These are phyloP conservation scores for Coniferiporia weirii DNA, from an alignment of 1,284 basidiomycete genomes.

Conservation along the genomic window DNA sequence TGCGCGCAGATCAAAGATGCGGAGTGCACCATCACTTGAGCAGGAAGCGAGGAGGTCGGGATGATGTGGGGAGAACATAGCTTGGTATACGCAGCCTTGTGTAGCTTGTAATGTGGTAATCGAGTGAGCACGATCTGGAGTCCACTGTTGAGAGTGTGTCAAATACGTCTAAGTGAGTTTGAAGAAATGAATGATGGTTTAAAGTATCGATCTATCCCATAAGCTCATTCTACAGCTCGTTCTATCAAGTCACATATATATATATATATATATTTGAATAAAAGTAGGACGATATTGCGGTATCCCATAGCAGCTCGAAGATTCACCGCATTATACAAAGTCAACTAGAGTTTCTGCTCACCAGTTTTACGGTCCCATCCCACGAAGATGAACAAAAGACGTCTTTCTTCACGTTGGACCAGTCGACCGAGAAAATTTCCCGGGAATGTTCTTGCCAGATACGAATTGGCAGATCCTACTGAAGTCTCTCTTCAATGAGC, in stretches of 20 bases:
- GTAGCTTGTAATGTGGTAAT: slow-evolving; percentile 80
- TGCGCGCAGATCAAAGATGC: slow-evolving; percentile 74
- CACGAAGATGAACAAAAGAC: slow-evolving; percentile 86
- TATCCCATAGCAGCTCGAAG: not conserved
- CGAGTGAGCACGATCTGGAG: slow-evolving; percentile 73
- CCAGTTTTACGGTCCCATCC: slow-evolving; percentile 89
- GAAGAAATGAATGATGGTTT: not conserved
- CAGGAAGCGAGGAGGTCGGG: slow-evolving; percentile 78
- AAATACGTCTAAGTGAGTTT: not conserved
- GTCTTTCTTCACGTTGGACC: slow-evolving; percentile 94
- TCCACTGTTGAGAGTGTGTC: slow-evolving; percentile 58
- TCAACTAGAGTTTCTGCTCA: slow-evolving; percentile 36
- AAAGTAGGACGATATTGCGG: not conserved
- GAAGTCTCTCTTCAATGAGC: slow-evolving; percentile 26
- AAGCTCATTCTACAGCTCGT: too few species aligned
- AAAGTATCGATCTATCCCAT: not conserved
- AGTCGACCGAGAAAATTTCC: slow-evolving; percentile 94
- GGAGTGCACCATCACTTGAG: slow-evolving; percentile 79
- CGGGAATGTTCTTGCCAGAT: slow-evolving; percentile 92
- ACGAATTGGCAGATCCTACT: slow-evolving; percentile 81
- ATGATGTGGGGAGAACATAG: slow-evolving; percentile 87
- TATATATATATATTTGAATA: too few species aligned
- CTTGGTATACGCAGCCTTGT: slow-evolving; percentile 81
- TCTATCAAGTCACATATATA: too few species aligned
- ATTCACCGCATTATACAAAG: not conserved